Percentiles rank a stretch among this genome's conserved stretches.
phyloP scores from a whole-genome alignment of 2,329 filamentous ascomycete genomes.

The Arthrobotrys entomopaga region DNA sequence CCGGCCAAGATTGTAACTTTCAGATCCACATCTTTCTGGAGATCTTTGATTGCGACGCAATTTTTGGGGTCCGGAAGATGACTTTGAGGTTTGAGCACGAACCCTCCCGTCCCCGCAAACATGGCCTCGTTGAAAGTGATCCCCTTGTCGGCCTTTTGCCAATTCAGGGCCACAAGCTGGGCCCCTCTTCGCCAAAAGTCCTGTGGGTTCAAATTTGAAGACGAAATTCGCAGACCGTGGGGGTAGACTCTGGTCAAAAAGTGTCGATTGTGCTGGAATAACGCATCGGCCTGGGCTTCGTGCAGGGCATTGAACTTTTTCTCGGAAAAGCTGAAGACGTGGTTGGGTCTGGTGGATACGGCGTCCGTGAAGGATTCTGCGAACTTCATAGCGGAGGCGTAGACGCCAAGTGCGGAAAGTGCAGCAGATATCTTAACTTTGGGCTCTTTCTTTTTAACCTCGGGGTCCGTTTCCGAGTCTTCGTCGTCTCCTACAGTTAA shows the following conservation, averaged over 20 bases:
- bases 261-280: conserved; percentile 72
- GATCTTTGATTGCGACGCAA: conserved; percentile 16
- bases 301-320: conserved; percentile 69
- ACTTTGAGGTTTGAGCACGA: conserved; percentile 71
- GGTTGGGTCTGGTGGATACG: conserved; percentile 65
- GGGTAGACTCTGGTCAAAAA: conserved; percentile 75
- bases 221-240: conserved; percentile 71
- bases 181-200: conserved; percentile 74
- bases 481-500: conserved; percentile 34
- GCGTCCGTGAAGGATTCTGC: conserved; percentile 56
- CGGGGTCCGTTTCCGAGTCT: conserved; percentile 25
- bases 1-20: conserved; percentile 70
- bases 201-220: conserved; percentile 72
- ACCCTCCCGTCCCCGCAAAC: conserved; percentile 71
- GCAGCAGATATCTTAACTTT: conserved; percentile 57
- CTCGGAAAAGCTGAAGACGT: conserved; percentile 74
- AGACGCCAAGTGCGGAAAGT: conserved; percentile 58
- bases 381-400: conserved; percentile 58
- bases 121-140: conserved; percentile 77
- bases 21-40: conserved; percentile 65
- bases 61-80: conserved; percentile 62
- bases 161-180: conserved; percentile 75
- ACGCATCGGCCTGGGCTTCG: conserved; percentile 64
- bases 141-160: conserved; percentile 73
- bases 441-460: conserved; percentile 50